Evolutionary conservation across 495 filamentous ascomycete genomes (phyloP).

Genomic region (Penicillium cosmopolitanum): DNA sequence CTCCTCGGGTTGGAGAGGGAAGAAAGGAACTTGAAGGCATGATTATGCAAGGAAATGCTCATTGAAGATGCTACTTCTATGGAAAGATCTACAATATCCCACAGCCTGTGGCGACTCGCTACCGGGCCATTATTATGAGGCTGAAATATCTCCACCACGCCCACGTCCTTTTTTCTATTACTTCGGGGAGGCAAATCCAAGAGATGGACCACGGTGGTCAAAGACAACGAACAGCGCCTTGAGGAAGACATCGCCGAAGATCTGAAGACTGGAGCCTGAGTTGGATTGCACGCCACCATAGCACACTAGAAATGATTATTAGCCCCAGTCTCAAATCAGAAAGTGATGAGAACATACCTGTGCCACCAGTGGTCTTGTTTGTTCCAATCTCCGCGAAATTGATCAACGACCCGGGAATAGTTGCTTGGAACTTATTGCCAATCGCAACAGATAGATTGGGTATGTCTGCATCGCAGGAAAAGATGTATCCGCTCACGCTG

Average conservation of each 20-base stretch:
- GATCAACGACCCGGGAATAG: conserved; percentile 66
- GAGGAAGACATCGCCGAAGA: conserved; percentile 81
- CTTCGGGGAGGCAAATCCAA: conserved; percentile 38
- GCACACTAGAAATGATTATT: conserved; percentile 54
- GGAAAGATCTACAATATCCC: conserved; percentile 1
- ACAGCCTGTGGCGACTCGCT: background rate
- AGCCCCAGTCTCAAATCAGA: conserved; percentile 39
- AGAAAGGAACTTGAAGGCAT: background rate
- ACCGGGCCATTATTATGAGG: background rate
- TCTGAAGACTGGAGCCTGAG: conserved; percentile 58
- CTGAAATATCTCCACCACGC: background rate
- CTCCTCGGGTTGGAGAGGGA: background rate
- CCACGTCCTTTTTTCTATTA: conserved; percentile 7
- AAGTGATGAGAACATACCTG: conserved; percentile 33
- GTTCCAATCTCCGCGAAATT: conserved; percentile 63
- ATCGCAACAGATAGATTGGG: conserved; percentile 71
- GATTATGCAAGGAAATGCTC: background rate
- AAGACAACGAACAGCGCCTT: conserved; percentile 82
- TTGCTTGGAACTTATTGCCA: conserved; percentile 61
- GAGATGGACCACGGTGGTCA: conserved; percentile 56
- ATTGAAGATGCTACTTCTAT: background rate
- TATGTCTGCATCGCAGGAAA: conserved; percentile 62
- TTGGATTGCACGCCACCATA: conserved; percentile 74
- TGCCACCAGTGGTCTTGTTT: conserved; percentile 43
- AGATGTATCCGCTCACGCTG: conserved; percentile 62